These are phyloP conservation scores for Aspergillus funiculosus DNA, from an alignment of 495 filamentous ascomycete genomes.

Conservation along the genomic window DNA sequence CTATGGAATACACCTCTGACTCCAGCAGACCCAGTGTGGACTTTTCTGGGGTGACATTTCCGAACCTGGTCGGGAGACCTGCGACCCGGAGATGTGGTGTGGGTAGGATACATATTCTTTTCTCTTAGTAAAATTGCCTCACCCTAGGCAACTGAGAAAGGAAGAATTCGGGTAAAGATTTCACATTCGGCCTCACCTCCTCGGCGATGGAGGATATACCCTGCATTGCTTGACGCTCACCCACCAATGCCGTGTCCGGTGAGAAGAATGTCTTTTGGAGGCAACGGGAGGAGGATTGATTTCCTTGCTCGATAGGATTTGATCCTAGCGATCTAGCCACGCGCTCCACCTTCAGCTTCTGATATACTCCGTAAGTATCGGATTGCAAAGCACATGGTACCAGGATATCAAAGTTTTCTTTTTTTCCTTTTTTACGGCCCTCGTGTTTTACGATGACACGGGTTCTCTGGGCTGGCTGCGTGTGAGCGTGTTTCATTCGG, in stretches of 20 bases:
- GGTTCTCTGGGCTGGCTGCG: not conserved
- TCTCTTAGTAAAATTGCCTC: too few species aligned
- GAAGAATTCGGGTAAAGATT: too few species aligned
- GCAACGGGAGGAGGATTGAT: slow-evolving; percentile 6
- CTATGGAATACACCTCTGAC: too few species aligned
- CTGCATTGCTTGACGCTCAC: too few species aligned
- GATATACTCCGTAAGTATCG: not conserved
- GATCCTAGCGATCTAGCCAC: slow-evolving; percentile 11
- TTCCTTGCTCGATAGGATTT: slow-evolving; percentile 8
- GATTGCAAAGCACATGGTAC: slow-evolving; percentile 12
- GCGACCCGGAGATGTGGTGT: too few species aligned
- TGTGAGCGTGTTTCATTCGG: slow-evolving; percentile 9
- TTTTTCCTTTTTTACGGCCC: not conserved
- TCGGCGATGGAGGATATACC: too few species aligned
- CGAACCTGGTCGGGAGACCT: not conserved
- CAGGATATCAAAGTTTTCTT: slow-evolving; percentile 3
- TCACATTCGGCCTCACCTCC: too few species aligned
- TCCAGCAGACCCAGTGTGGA: not conserved
- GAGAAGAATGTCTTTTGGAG: too few species aligned
- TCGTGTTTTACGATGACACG: slow-evolving; percentile 1
- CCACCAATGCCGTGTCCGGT: too few species aligned
- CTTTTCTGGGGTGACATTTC: slow-evolving; percentile 1
- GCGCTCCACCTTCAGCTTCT: slow-evolving; percentile 4
- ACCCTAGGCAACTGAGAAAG: too few species aligned
- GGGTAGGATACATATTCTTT: too few species aligned